Base-by-base conservation (phyloP, 306 rosid genomes). In the Styphnolobium japonicum region DNA sequence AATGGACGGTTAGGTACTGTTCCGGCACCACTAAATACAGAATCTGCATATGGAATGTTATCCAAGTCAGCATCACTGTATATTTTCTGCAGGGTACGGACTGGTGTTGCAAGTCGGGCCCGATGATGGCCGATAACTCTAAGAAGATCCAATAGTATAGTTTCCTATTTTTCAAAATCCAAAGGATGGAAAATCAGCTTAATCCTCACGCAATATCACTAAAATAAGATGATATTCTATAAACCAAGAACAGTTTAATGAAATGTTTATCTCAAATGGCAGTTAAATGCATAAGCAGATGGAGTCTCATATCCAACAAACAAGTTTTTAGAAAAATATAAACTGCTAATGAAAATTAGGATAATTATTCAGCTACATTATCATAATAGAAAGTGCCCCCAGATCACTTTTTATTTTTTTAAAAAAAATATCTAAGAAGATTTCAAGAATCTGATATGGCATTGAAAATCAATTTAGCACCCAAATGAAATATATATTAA, bases 51-150 rank as follows among this genome's bases (percentile, higher is more conserved):
- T 42, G 97, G 97, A 31, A 89, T 67, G 67, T 79, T 91, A 2
- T 92, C 97, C 81, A 89, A 81, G 75, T 94, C 98, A 9, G 91
- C 76, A 55, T 89, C 97, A 15, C 84, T 75, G 67, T 89, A 91
- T 80, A 81, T 82, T 82, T 89, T 94, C 89, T 88, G 95, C 85
- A 92, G 78, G 49, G 97, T 92, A 67, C 98, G 98, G 71, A 92
- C 84, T n/a, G 98, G 98, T 40, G 98, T 94, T 19, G 98, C 98
- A 71, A 94, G 98, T 29, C 98, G 85, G 48, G 98, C 98, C 33
- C 94, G 87, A 80, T 94, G 97, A 89, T 94, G 97, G 71, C 97
- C 89, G 56, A 94, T 87, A 77, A 94, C 98, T 92, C 95, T 91
- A 40, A 92, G 98, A 85, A 94, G 97, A 87, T 94, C 98, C 89